Base-by-base conservation (phyloP, 345 rosid species). In the Luvunga scandens region DNA sequence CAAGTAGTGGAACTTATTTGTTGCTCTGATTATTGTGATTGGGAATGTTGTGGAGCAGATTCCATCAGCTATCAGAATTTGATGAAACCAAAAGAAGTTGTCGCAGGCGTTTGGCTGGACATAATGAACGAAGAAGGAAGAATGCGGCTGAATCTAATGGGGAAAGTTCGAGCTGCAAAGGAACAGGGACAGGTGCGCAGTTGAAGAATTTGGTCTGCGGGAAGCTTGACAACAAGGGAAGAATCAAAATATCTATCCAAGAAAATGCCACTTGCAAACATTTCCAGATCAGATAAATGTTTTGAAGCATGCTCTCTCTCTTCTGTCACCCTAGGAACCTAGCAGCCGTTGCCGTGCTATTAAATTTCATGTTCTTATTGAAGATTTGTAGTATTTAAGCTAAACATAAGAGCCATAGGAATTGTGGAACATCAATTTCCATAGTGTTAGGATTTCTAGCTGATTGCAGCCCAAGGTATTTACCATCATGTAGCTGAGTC, bases 111-210 rank as follows among this genome's bases (percentile, higher is more conserved):
- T 76, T 90, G 76, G 91, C 93, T 0, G 90, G 89, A 38, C 93
- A 90, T 81, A 90, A 90, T 25, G 89, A 90, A 77, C 86, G 92
- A 34, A 65, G 92, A 7, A 87, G 92, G 88, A 90, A 88, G 84
- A 86, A 60, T 69, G 56, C 81, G 0, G 73, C 45, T 42, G 89
- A 88, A 36, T 33, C 89, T 55, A 73, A 76, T 7, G 72, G 30
- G 12, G 82, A 84, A 76, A 81, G 85, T 71, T 87, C 88, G 4
- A 69, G 81, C 78, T 74, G 81, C 69, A 79, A 64, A 75, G 83
- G 72, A 8, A 36, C 38, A 9, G 69, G 72, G 12, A 30, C 38
- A 14, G 69, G 30, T 30, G 42, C 55, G 14, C 77, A 75, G 68
- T 70, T 85, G 83, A 79, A 79, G 48, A 84, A 85, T 55, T 34